Conservation (phyloP, 352 stramenopile species). For the Pythium insidiosum region DNA sequence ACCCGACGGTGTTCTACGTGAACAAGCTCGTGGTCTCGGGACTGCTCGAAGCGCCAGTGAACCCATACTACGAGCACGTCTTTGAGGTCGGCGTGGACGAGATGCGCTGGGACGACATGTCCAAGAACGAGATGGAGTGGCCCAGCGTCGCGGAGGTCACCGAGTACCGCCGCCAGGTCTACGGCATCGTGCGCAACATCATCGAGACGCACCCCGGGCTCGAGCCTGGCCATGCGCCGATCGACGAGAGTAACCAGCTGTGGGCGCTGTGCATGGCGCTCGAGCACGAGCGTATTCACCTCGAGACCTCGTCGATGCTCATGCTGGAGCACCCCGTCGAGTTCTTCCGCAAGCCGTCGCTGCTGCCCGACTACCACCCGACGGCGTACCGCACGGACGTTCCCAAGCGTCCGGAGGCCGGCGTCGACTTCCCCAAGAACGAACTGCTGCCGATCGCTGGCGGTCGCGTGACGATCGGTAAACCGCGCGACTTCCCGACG, state of each 20-base stretch:
- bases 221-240: constrained; percentile 61
- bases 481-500: constrained; percentile 87
- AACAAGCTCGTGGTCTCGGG: constrained; percentile 95
- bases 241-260: constrained; percentile 79
- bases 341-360: constrained; percentile 77
- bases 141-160: constrained; percentile 86
- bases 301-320: constrained; percentile 96
- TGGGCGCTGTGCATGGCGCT: constrained; percentile 94
- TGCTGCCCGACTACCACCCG: constrained; percentile 84
- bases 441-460: constrained; percentile 75
- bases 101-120: constrained; percentile 98
- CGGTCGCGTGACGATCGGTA: constrained; percentile 78
- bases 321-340: constrained; percentile 90
- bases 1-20: constrained; percentile 93
- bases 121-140: constrained; percentile 95
- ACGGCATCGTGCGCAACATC: constrained; percentile 79
- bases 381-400: constrained; percentile 26
- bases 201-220: constrained; percentile 86
- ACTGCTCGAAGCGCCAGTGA: constrained; percentile 82
- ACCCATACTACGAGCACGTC: constrained; percentile 93
- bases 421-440: constrained; percentile 87
- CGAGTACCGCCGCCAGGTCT: constrained; percentile 90
- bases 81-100: constrained; percentile 98
- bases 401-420: constrained; percentile 48
- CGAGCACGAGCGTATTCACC: constrained; percentile 96